A percentile compares a stretch with the other conserved stretches of the same genome.
These are phyloP conservation scores for Gnetum montanum DNA, from an alignment of 75 land plant species.

Conservation along the genomic window DNA sequence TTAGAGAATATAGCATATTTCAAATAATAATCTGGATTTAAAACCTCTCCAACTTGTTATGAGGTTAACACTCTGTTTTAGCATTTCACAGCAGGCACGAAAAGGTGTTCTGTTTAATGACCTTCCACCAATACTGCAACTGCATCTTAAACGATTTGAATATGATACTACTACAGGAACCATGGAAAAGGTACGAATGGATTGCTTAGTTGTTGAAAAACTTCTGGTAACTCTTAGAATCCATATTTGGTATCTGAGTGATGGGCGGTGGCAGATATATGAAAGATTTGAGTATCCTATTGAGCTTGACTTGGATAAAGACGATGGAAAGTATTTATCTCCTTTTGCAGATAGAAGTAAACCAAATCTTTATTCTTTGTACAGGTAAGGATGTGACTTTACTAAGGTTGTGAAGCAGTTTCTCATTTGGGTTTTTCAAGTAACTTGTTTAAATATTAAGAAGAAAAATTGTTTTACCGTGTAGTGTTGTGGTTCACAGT, in stretches of 20 bases:
- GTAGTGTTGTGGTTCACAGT: conserved; percentile 45
- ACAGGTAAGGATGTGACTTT: conserved; percentile 18
- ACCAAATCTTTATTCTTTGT: conserved; percentile 36
- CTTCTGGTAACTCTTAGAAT: too few relatives aligned
- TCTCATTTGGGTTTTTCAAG: background rate
- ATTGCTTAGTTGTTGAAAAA: too few relatives aligned
- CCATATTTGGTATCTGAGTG: too few relatives aligned
- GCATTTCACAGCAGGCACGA: conserved; percentile 35
- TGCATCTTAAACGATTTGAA: conserved; percentile 52
- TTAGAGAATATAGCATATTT: conserved; percentile 2
- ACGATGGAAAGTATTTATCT: conserved; percentile 35
- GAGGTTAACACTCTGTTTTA: background rate
- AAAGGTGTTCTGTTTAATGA: conserved; percentile 43
- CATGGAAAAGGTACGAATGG: conserved; percentile 34
- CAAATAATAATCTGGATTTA: background rate
- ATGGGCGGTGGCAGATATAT: conserved; percentile 24
- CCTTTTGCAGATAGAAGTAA: conserved; percentile 44
- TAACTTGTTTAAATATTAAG: background rate
- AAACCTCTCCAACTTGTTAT: background rate
- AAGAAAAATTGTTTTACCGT: too few relatives aligned
- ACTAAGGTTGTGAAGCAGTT: background rate
- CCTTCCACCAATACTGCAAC: conserved; percentile 45
- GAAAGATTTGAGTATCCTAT: conserved; percentile 47
- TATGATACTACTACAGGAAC: conserved; percentile 29
- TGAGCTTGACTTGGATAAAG: conserved; percentile 42